These are phyloP conservation scores for Sungouiozyma ichnusensis DNA, from an alignment of 805 yeast species.

Conservation along the genomic window DNA sequence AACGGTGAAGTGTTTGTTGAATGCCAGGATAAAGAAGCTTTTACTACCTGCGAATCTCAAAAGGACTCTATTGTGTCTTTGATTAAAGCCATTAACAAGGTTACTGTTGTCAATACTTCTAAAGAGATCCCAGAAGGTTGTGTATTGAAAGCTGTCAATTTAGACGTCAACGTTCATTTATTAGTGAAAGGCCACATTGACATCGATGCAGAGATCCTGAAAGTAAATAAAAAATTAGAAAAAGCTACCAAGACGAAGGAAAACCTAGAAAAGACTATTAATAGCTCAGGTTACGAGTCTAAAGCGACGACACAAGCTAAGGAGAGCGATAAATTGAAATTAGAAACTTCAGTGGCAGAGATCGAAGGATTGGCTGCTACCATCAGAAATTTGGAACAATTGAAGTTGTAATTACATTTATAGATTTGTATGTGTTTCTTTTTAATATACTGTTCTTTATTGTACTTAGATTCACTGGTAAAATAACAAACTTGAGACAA, in stretches of 20 bases:
- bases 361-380: conserved; percentile 84
- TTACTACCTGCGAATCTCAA: conserved; percentile 53
- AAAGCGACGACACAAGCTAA: conserved; percentile 80
- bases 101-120: conserved; percentile 47
- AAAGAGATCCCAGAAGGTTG: conserved; percentile 77
- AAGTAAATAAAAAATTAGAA: conserved; percentile 66
- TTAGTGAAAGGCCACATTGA: conserved; percentile 93
- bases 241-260: conserved; percentile 51
- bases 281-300: conserved; percentile 65
- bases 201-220: conserved; percentile 78
- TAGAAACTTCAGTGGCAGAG: conserved; percentile 71
- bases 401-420: conserved; percentile 38
- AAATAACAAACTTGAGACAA: background rate
- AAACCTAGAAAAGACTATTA: conserved; percentile 58
- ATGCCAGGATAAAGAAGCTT: conserved; percentile 37
- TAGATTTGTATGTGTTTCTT: background rate
- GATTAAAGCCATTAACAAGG: conserved; percentile 79
- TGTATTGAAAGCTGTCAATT: conserved; percentile 71
- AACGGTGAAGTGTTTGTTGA: conserved; percentile 81
- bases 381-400: conserved; percentile 70
- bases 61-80: conserved; percentile 80
- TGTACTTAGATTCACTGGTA: background rate
- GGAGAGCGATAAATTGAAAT: conserved; percentile 58
- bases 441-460: background rate
- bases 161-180: conserved; percentile 76